A percentile compares a stretch with the other conserved stretches of the same genome.
phyloP scores from a whole-genome alignment of 176 grass and related monocot genomes.

The Zea mays region DNA sequence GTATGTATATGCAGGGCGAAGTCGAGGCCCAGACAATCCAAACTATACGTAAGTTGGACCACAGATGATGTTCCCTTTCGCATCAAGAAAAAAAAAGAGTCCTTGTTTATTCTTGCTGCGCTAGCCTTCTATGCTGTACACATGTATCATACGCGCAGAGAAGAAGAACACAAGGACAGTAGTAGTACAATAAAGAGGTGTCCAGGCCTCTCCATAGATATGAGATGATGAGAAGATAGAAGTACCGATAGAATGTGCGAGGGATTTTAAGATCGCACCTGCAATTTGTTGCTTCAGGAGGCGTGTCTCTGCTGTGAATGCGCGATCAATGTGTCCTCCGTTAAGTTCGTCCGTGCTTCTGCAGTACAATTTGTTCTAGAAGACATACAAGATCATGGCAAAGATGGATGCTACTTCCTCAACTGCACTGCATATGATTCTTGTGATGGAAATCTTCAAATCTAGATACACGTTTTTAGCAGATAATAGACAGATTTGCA shows the following conservation, averaged over 20 bases:
- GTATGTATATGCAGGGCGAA: conserved; percentile 36
- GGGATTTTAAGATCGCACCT: conserved; percentile 68
- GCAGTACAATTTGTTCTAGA: conserved; percentile 25
- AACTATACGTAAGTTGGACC: conserved; percentile 51
- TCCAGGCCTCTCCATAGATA: conserved; percentile 30
- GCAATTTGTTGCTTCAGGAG: conserved; percentile 42
- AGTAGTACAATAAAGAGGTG: conserved; percentile 35
- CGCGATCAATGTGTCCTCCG: conserved; percentile 10
- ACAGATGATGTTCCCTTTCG: conserved; percentile 32
- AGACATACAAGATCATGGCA: conserved; percentile 14
- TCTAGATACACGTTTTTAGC: conserved; percentile 15
- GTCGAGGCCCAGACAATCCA: conserved; percentile 50
- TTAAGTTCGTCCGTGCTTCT: conserved; percentile 7
- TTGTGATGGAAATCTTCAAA: conserved; percentile 35
- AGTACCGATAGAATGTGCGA: conserved; percentile 28
- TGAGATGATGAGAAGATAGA: conserved; percentile 30
- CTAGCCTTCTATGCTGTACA: conserved; percentile 29
- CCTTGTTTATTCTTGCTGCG: conserved; percentile 36
- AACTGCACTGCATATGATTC: neutral
- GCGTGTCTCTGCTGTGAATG: conserved; percentile 37
- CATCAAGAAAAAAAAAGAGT: neutral
- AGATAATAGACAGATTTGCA: conserved; percentile 28
- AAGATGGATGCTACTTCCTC: conserved; percentile 13
- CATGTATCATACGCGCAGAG: conserved; percentile 32
- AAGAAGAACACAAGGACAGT: neutral